phyloP scores from a whole-genome alignment of 805 yeast species.

The Yamadazyma sp. region DNA sequence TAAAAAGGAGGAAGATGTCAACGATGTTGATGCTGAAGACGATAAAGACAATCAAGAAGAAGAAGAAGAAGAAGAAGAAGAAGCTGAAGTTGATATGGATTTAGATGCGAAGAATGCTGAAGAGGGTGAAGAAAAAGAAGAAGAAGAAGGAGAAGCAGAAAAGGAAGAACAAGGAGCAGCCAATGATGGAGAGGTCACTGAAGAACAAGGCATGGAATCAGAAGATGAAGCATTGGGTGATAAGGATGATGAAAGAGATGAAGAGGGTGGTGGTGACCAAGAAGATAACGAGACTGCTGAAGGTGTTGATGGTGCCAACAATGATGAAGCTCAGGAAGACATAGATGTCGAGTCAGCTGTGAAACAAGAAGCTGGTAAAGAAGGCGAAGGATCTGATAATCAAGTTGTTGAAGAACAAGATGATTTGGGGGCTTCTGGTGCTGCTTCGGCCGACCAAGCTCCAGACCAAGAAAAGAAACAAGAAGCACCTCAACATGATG shows the following conservation, averaged over 20 bases:
- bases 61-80: slow-evolving; percentile 29
- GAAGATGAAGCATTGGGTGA: slow-evolving; percentile 35
- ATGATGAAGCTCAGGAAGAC: slow-evolving; percentile 43
- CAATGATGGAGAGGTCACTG: slow-evolving; percentile 26
- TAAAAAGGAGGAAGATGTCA: slow-evolving; percentile 16
- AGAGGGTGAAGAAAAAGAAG: slow-evolving; percentile 39
- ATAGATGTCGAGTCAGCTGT: slow-evolving; percentile 58
- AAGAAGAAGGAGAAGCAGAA: slow-evolving; percentile 35
- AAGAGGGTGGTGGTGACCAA: slow-evolving; percentile 39
- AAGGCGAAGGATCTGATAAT: slow-evolving; percentile 61
- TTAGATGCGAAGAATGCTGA: too few relatives aligned
- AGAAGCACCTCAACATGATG: slow-evolving; percentile 42
- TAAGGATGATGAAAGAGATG: slow-evolving; percentile 33
- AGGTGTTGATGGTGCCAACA: slow-evolving; percentile 55
- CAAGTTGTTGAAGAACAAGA: slow-evolving; percentile 58
- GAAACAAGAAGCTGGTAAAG: slow-evolving; percentile 59
- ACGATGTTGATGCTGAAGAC: slow-evolving; percentile 23
- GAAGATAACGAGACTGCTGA: slow-evolving; percentile 38
- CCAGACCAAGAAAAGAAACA: slow-evolving; percentile 40
- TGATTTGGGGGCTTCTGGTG: slow-evolving; percentile 67
- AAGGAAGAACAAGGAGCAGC: slow-evolving; percentile 29
- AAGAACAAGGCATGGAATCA: slow-evolving; percentile 25
- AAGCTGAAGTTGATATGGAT: too few relatives aligned
- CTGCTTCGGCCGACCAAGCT: slow-evolving; percentile 43
- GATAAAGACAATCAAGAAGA: slow-evolving; percentile 25